Percentiles rank a stretch among this genome's conserved stretches.
Evolutionary conservation across 2,329 filamentous ascomycete genomes (phyloP).

Genomic region (Botrytis galanthina): DNA sequence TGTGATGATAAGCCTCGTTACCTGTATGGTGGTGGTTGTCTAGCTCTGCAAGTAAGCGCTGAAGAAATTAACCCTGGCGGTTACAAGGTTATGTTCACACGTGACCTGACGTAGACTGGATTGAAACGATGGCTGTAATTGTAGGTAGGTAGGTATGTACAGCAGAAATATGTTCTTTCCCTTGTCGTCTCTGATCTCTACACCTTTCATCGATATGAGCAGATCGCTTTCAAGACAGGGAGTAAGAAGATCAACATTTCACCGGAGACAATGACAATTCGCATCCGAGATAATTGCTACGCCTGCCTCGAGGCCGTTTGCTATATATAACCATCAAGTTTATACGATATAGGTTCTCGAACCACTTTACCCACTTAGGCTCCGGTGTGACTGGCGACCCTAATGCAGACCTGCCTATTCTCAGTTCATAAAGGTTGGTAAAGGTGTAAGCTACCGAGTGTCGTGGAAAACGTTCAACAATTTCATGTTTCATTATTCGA

Average conservation of each 20-base stretch:
- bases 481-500: neutral
- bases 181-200: neutral
- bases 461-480: neutral
- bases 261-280: neutral
- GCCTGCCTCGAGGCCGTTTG: neutral
- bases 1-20: slow-evolving; percentile 20
- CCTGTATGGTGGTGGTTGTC: slow-evolving; percentile 18
- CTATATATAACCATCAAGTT: neutral
- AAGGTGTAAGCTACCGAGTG: neutral
- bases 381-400: neutral
- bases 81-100: slow-evolving; percentile 7
- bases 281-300: neutral
- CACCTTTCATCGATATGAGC: neutral
- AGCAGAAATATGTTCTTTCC: neutral
- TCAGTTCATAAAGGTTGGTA: neutral
- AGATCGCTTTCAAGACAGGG: neutral
- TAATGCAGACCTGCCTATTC: neutral
- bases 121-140: neutral
- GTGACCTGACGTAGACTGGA: neutral
- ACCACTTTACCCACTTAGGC: neutral
- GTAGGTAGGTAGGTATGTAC: neutral
- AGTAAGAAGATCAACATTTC: neutral
- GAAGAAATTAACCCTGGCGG: slow-evolving; percentile 19
- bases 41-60: slow-evolving; percentile 19
- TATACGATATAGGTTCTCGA: neutral